These are phyloP conservation scores for Eucalyptus tenuipes DNA, from an alignment of 345 rosid genomes.

Conservation along the genomic window DNA sequence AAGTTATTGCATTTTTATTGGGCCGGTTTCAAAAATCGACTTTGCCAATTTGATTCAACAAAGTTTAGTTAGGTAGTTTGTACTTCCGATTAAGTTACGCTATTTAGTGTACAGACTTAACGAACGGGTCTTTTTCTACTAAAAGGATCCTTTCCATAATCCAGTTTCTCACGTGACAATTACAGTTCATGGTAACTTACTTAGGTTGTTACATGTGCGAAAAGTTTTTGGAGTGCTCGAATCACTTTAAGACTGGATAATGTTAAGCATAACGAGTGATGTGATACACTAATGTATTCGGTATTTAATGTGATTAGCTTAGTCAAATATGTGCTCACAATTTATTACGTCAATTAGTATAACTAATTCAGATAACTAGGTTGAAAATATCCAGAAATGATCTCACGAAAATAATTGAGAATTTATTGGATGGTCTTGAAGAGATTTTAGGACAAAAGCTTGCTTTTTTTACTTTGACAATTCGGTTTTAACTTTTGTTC, in stretches of 20 bases:
- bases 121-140: accelerated
- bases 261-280: background rate
- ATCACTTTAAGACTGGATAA: background rate
- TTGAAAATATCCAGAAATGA: background rate
- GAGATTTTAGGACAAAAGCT: background rate
- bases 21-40: background rate
- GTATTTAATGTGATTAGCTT: background rate
- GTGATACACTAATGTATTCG: background rate
- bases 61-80: background rate
- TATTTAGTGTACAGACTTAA: too few relatives aligned
- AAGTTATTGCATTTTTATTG: background rate
- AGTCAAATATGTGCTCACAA: background rate
- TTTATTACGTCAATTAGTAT: background rate
- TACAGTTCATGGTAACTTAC: background rate
- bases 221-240: background rate
- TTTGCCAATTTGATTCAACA: background rate
- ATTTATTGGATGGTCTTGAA: background rate
- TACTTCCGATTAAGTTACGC: background rate
- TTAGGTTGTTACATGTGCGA: background rate
- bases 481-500: background rate
- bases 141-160: background rate
- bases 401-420: background rate
- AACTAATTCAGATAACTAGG: too few relatives aligned
- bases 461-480: background rate
- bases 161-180: background rate